Evolutionary conservation across 2,329 filamentous ascomycete species (phyloP).

Genomic region (Penicillium sp.): DNA sequence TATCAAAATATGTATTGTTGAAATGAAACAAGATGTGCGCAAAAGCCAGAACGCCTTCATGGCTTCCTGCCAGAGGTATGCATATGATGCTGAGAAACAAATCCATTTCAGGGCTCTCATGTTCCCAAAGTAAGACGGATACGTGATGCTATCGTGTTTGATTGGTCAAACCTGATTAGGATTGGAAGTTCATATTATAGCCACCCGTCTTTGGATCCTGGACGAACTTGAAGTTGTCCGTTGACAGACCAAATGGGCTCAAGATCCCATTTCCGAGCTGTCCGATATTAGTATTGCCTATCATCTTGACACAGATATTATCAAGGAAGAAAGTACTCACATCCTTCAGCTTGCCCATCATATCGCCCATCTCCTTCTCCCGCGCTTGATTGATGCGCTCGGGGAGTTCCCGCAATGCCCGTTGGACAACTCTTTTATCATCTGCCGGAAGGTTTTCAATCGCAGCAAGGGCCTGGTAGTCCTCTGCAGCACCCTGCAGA

Average conservation of each 20-base stretch:
- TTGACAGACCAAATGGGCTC: constrained; percentile 90
- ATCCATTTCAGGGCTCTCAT: not conserved
- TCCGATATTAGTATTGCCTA: not conserved
- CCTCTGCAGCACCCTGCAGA: constrained; percentile 73
- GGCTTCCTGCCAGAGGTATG: constrained; percentile 9
- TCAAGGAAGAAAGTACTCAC: constrained; percentile 44
- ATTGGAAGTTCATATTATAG: constrained; percentile 85
- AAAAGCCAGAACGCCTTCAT: constrained; percentile 7
- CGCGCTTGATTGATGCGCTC: constrained; percentile 71
- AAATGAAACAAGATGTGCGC: not conserved
- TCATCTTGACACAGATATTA: constrained; percentile 1
- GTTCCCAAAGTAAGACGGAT: not conserved
- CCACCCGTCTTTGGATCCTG: constrained; percentile 87
- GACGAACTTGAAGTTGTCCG: constrained; percentile 90
- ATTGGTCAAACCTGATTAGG: constrained; percentile 17
- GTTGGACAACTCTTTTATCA: constrained; percentile 67
- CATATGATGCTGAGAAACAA: not conserved
- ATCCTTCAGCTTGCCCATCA: constrained; percentile 95
- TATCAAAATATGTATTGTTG: not conserved
- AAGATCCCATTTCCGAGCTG: constrained; percentile 85
- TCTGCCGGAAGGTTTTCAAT: constrained; percentile 60
- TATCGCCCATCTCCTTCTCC: constrained; percentile 86
- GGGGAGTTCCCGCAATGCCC: constrained; percentile 66
- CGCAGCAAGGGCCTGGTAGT: constrained; percentile 70
- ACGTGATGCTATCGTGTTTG: not conserved